Percentiles rank a stretch among this genome's conserved stretches.
These are phyloP conservation scores for Candida insectorum DNA, from an alignment of 805 yeast genomes.

Conservation along the genomic window DNA sequence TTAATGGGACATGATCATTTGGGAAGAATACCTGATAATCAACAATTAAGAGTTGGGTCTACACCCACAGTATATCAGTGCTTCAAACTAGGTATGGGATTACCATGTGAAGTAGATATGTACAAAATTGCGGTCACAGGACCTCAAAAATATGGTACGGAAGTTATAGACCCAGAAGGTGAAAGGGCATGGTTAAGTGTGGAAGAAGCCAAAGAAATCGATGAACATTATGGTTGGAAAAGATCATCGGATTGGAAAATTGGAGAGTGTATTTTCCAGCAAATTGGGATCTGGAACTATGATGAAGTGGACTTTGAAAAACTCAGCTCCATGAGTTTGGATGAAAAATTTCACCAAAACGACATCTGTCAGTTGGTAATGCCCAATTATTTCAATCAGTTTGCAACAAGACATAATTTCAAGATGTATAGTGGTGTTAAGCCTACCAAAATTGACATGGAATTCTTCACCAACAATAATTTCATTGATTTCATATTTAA, in stretches of 20 bases:
- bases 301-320: slow-evolving; percentile 17
- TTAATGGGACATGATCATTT: slow-evolving; percentile 62
- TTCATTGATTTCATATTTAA: slow-evolving; percentile 60
- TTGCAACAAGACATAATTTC: slow-evolving; percentile 30
- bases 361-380: slow-evolving; percentile 21
- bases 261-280: slow-evolving; percentile 79
- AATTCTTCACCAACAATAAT: slow-evolving; percentile 58
- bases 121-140: slow-evolving; percentile 76
- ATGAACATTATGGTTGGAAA: slow-evolving; percentile 66
- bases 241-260: slow-evolving; percentile 63
- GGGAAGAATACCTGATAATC: slow-evolving; percentile 50
- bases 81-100: slow-evolving; percentile 76
- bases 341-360: slow-evolving; percentile 20
- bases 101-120: slow-evolving; percentile 60
- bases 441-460: slow-evolving; percentile 37
- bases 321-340: slow-evolving; percentile 21
- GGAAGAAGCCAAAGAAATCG: slow-evolving; percentile 43
- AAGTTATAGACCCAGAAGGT: slow-evolving; percentile 63
- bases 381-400: slow-evolving; percentile 32
- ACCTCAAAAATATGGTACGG: slow-evolving; percentile 60
- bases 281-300: slow-evolving; percentile 73
- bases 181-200: slow-evolving; percentile 62
- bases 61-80: slow-evolving; percentile 80
- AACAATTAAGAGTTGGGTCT: slow-evolving; percentile 71
- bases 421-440: slow-evolving; percentile 16